Percentiles rank a stretch among this genome's conserved stretches.
Evolutionary conservation across 148 eudicot species (phyloP).

Genomic region (Rhododendron ovatum): DNA sequence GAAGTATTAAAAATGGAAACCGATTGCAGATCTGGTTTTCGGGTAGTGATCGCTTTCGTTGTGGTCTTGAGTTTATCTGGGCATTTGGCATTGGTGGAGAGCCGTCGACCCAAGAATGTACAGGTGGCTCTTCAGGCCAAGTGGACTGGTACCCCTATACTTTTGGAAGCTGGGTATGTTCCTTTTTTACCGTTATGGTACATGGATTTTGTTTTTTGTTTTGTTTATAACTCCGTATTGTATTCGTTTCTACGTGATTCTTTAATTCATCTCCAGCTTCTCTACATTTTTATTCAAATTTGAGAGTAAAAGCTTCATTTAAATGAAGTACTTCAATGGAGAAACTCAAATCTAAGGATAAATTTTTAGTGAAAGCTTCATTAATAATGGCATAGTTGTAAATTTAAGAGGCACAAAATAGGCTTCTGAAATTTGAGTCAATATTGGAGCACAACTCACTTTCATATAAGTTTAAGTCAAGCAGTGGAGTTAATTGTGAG

Average conservation of each 20-base stretch:
- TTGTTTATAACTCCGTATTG: background rate
- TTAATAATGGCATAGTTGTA: background rate
- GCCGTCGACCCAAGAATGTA: conserved; percentile 70
- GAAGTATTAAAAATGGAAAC: conserved; percentile 26
- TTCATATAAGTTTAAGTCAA: background rate
- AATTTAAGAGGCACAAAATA: background rate
- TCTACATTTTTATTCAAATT: background rate
- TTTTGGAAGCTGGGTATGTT: conserved; percentile 86
- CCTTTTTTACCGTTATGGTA: background rate
- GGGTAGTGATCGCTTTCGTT: conserved; percentile 25
- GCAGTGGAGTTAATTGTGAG: background rate
- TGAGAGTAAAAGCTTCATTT: background rate
- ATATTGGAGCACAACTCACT: background rate
- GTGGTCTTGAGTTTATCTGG: conserved; percentile 32
- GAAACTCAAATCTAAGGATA: background rate
- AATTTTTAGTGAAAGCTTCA: background rate
- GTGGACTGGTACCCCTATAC: conserved; percentile 85
- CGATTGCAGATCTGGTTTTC: conserved; percentile 44
- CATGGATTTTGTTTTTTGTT: background rate
- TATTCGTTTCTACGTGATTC: background rate
- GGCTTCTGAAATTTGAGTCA: background rate
- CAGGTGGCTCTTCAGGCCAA: conserved; percentile 86
- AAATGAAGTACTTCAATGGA: background rate
- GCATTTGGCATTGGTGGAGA: conserved; percentile 44
- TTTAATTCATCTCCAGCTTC: background rate